phyloP scores from a whole-genome alignment of 352 stramenopile species.

The Pythium pectinolyticum region DNA sequence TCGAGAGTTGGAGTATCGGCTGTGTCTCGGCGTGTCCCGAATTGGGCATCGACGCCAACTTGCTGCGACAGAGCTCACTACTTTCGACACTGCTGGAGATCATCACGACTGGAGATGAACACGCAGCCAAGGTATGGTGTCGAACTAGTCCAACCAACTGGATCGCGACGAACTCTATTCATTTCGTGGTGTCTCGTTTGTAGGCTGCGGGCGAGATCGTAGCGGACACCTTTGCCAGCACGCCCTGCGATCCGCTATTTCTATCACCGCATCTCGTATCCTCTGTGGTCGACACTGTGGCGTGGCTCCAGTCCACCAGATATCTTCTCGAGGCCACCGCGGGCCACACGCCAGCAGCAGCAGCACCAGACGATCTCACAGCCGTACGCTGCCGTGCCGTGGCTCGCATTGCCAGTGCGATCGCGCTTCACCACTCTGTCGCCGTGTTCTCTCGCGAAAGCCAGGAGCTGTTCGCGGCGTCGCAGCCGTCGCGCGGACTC shows the following conservation, averaged over 20 bases:
- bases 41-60: slow-evolving; percentile 13
- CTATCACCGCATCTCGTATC: slow-evolving; percentile 17
- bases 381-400: slow-evolving; percentile 14
- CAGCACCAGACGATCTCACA: neutral
- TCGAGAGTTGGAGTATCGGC: slow-evolving; percentile 67
- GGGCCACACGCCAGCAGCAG: neutral
- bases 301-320: slow-evolving; percentile 25
- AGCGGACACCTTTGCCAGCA: slow-evolving; percentile 54
- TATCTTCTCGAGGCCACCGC: slow-evolving; percentile 6
- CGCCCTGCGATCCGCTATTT: slow-evolving; percentile 12
- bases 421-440: slow-evolving; percentile 27
- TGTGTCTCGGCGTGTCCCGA: slow-evolving; percentile 40
- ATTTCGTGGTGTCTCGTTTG: neutral
- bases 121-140: neutral
- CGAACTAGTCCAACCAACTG: neutral
- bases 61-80: slow-evolving; percentile 8
- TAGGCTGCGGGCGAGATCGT: slow-evolving; percentile 65
- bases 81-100: slow-evolving; percentile 11
- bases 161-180: neutral
- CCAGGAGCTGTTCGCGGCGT: slow-evolving; percentile 3
- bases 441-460: slow-evolving; percentile 19
- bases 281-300: slow-evolving; percentile 33
- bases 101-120: neutral
- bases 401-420: slow-evolving; percentile 22
- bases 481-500: neutral